Conservation (phyloP, 345 rosid species). For the Rhizophora apiculata region DNA sequence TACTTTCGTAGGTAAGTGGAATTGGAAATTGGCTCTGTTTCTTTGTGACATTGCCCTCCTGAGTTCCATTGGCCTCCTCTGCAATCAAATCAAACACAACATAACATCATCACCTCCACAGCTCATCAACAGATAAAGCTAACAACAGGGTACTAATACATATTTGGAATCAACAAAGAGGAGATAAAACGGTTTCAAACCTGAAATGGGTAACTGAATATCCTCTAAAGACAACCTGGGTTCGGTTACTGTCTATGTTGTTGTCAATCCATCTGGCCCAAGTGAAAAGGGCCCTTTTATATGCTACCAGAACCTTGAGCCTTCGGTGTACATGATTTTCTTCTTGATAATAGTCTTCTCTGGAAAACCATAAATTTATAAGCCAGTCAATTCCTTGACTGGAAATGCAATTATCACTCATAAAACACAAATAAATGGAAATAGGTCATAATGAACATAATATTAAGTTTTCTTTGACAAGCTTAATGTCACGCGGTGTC, state of each 20-base stretch:
- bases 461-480: no score
- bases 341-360: conserved; percentile 89
- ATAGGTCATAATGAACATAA: no score
- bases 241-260: conserved; percentile 46
- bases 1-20: conserved; percentile 50
- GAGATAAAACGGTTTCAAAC: conserved; percentile 22
- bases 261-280: conserved; percentile 88
- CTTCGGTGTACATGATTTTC: conserved; percentile 63
- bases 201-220: conserved; percentile 86
- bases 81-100: conserved; percentile 19
- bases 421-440: not conserved
- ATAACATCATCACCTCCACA: not conserved
- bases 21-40: conserved; percentile 65
- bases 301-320: conserved; percentile 78
- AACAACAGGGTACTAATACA: no score
- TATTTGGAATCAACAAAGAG: not conserved
- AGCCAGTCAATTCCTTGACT: conserved; percentile 1
- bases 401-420: not conserved
- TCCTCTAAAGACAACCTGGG: conserved; percentile 71
- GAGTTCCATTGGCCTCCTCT: conserved; percentile 93
- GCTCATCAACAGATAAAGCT: not conserved
- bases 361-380: conserved; percentile 19
- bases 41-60: conserved; percentile 81
- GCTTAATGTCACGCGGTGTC: no score
- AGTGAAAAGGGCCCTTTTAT: conserved; percentile 68